Conservation (phyloP, 2,329 filamentous ascomycete species). For the Tolypocladium inflatum region DNA sequence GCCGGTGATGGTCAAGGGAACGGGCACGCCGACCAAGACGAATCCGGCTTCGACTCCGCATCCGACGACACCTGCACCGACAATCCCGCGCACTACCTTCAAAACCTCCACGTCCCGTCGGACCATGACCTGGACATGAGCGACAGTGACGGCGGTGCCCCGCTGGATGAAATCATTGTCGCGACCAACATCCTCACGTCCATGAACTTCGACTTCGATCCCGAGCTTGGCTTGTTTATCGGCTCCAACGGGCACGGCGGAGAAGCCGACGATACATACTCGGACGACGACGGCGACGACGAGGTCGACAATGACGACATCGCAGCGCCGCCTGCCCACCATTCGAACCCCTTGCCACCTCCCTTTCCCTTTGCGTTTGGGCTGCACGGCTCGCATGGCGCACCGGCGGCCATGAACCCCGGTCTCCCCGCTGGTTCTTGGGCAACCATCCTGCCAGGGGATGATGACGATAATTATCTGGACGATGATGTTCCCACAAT, state of each 20-base stretch:
- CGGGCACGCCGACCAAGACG: background rate
- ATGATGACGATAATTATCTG: background rate
- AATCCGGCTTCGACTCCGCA: background rate
- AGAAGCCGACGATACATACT: background rate
- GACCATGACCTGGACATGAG: slow-evolving; percentile 23
- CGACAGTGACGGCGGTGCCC: slow-evolving; percentile 23
- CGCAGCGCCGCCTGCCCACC: background rate
- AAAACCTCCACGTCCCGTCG: background rate
- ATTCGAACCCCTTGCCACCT: background rate
- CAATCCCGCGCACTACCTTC: background rate
- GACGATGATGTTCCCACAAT: background rate
- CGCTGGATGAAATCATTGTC: slow-evolving; percentile 8
- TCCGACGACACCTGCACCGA: background rate
- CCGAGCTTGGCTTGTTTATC: background rate
- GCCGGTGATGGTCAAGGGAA: background rate
- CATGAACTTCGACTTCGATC: slow-evolving; percentile 2
- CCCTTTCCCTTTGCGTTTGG: background rate
- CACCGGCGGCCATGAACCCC: background rate
- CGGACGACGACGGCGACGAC: background rate
- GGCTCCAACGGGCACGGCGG: background rate
- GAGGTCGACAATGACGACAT: background rate
- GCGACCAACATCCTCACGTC: background rate
- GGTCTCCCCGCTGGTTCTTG: background rate
- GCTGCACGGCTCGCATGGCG: background rate
- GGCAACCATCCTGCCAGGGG: background rate